A percentile compares a stretch with the other conserved stretches of the same genome.
phyloP scores from a whole-genome alignment of 331 rosid species.

The Stylosanthes scabra region DNA sequence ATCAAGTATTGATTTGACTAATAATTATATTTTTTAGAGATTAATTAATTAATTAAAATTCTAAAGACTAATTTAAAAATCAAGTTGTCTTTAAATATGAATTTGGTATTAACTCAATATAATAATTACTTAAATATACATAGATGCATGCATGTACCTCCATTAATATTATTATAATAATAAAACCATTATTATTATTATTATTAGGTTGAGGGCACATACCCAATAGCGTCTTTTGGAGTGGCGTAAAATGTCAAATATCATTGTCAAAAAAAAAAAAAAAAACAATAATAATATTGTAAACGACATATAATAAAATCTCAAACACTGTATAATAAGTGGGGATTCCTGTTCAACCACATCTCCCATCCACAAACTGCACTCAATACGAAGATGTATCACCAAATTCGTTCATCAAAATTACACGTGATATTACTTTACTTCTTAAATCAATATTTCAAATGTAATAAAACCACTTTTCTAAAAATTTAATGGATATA shows the following conservation, averaged over 20 bases:
- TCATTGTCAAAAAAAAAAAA: conserved; percentile 19
- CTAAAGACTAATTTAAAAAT: too few species aligned
- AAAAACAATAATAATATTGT: background rate
- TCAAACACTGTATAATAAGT: conserved; percentile 4
- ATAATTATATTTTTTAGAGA: too few species aligned
- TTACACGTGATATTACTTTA: too few species aligned
- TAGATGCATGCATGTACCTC: conserved; percentile 9
- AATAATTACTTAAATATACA: background rate
- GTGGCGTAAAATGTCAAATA: background rate
- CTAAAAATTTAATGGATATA: too few species aligned
- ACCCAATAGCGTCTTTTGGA: background rate
- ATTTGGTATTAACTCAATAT: too few species aligned
- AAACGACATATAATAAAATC: conserved; percentile 1
- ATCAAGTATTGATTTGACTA: too few species aligned
- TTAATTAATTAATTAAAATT: too few species aligned
- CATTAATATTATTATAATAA: background rate
- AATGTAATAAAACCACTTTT: too few species aligned
- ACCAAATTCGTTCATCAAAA: too few species aligned
- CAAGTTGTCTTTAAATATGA: too few species aligned
- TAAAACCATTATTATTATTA: background rate
- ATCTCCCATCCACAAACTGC: conserved; percentile 26
- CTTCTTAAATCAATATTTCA: too few species aligned
- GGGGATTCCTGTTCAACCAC: conserved; percentile 51
- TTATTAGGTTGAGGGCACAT: conserved; percentile 10
- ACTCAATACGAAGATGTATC: conserved; percentile 21